Evolutionary conservation across 2,329 filamentous ascomycete species (phyloP), one percentile per base, ranked within the genome.

Genomic region (Fusarium sp.): DNA sequence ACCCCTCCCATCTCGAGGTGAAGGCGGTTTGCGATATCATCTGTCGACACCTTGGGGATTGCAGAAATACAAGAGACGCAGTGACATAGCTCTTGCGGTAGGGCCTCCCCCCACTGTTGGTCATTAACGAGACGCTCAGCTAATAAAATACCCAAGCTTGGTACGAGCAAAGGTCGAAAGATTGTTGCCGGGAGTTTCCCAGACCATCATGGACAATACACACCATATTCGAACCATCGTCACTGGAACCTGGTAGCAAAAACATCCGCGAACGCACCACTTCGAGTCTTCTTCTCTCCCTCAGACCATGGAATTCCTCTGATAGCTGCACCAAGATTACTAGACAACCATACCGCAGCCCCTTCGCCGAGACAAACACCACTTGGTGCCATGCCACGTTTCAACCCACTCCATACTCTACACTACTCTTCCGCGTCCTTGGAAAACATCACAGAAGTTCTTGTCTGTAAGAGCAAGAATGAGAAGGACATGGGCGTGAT

Each of bases 51-150:
- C 43, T 1, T 70, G 67, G 67, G 67, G 66, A 0, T 9, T 37
- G 4, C 28, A 28, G 2, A 46, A 13, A n/a, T 70, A 70, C 33
- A 70, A 60, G 32, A 70, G 67, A 15, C 54, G 33, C 12, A 66
- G 54, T 40, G 66, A 70, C 12, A 54, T 44, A 32, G 67, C 67
- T 12, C 10, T 70, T 21, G 49, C 23, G 19, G 67, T 68, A 61
- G 44, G 42, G 5, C 7, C 16, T 5, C 33, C 15, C 16, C 33
- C 2, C 9, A 16, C 11, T 16, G 16, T 37, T 10, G 9, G 10
- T 18, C 35, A 10, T 37, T 37, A 6, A 10, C 10, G 35, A 19
- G 6, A 6, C 9, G 0, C 13, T 15, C 18, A 21, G 6, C 38
- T 70, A 4, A 70, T 9, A 4, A 12, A 28, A 6, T 12, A 3